Base-by-base conservation (phyloP, 2,329 filamentous ascomycete genomes). In the Coccinonectria pachysandricola region DNA sequence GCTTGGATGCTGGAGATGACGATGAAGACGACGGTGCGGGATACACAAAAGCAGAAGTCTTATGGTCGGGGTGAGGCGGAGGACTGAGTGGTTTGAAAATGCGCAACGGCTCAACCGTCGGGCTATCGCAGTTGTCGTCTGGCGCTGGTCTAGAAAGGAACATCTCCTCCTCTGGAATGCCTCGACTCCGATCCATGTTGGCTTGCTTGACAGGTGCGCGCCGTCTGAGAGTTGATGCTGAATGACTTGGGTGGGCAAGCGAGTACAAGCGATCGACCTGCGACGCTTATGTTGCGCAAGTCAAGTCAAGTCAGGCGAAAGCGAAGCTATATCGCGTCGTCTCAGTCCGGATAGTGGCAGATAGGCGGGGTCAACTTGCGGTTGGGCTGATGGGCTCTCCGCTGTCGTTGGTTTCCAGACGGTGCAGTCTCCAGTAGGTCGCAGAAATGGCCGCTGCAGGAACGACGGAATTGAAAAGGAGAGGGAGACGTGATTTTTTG, bases 71-170 rank as follows among this genome's bases (percentile, higher is more conserved):
- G 27, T 53, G 47, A 28, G 73, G 73, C 27, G 65, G 65, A 16
- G 77, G 71, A 31, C 76, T 80, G 43, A 75, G 71, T 30, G 78
- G 75, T 56, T 92, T 92, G 61, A 78, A 79, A 52, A 93, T 92
- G 48, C 84, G 75, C 56, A 94, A 58, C 34, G 86, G 86, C 46
- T 82, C 82, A 42, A 93, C 71, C 11, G 81, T 83, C 31, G 85
- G 82, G 45, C 82, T 85, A 45, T 85, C 75, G 34, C 62, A 62
- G n/a, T n/a, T n/a, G 23, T 68, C 64, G 8, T 59, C 54, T 7
- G 60, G 60, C 29, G 59, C 50, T n/a, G 66, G 68, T 26, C 63
- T 67, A 50, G 56, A 71, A 56, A 92, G 70, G 60, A 92, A 88
- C 62, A 92, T 79, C 66, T 88, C 84, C 56, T 86, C 79, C 15